Conservation (phyloP, 805 yeast species). For the Candida sanyiensis region DNA sequence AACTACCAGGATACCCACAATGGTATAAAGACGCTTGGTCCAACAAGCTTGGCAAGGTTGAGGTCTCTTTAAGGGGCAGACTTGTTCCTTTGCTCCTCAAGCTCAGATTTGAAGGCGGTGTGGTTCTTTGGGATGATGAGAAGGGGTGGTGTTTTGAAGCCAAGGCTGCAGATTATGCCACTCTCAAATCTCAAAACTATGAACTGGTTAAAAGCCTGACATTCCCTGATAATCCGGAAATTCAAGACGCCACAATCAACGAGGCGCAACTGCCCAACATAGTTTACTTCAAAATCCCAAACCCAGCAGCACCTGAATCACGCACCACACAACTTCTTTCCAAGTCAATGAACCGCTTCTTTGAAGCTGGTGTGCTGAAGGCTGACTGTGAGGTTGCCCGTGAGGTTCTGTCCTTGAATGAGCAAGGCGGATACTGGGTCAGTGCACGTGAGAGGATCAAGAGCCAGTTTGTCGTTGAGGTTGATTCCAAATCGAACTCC, state of each 20-base stretch:
- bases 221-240: slow-evolving; percentile 10
- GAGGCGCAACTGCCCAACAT: slow-evolving; percentile 12
- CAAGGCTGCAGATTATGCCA: slow-evolving; percentile 26
- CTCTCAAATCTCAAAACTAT: slow-evolving; percentile 33
- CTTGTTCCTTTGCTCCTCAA: slow-evolving; percentile 70
- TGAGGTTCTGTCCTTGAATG: slow-evolving; percentile 72
- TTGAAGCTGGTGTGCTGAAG: slow-evolving; percentile 66
- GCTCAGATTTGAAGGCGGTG: slow-evolving; percentile 79
- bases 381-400: slow-evolving; percentile 70
- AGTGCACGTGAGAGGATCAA: slow-evolving; percentile 80
- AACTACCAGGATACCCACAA: slow-evolving; percentile 83
- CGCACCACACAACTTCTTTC: slow-evolving; percentile 75
- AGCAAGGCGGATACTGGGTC: slow-evolving; percentile 87
- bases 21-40: slow-evolving; percentile 73
- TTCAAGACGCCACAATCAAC: slow-evolving; percentile 6
- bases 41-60: slow-evolving; percentile 38
- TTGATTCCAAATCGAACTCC: slow-evolving; percentile 23
- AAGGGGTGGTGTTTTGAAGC: slow-evolving; percentile 89
- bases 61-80: slow-evolving; percentile 66
- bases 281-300: slow-evolving; percentile 69
- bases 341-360: slow-evolving; percentile 63
- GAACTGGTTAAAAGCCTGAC: slow-evolving; percentile 9
- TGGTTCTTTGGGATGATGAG: slow-evolving; percentile 72
- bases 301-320: slow-evolving; percentile 71
- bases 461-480: slow-evolving; percentile 78